phyloP scores from a whole-genome alignment of 1,284 basidiomycete species.

The Cystobasidium sp. region DNA sequence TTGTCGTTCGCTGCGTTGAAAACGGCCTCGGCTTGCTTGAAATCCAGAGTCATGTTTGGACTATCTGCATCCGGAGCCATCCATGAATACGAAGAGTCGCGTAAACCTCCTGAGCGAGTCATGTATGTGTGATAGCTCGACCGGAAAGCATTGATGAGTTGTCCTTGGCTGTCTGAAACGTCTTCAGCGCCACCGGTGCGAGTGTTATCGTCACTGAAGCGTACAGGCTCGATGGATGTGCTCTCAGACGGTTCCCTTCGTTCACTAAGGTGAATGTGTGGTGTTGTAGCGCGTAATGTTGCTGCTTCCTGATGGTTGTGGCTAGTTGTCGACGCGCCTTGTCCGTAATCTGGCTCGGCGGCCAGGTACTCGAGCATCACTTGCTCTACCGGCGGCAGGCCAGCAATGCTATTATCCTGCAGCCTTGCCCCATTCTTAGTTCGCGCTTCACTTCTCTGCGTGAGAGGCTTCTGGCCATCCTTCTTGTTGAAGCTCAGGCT shows the following conservation, averaged over 20 bases:
- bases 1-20: neutral
- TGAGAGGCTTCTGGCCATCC: neutral
- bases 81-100: slow-evolving; percentile 43
- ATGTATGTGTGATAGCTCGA: slow-evolving; percentile 25
- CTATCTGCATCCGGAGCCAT: slow-evolving; percentile 29
- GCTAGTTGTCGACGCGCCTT: neutral
- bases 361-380: slow-evolving; percentile 17
- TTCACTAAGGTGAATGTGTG: no score
- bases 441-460: no score
- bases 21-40: slow-evolving; percentile 18
- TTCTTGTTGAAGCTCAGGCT: slow-evolving; percentile 39
- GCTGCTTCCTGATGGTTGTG: neutral
- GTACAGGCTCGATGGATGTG: slow-evolving; percentile 23
- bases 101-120: slow-evolving; percentile 9
- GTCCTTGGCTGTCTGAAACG: slow-evolving; percentile 21
- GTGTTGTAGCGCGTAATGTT: neutral
- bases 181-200: slow-evolving; percentile 8
- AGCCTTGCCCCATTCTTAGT: neutral
- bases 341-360: neutral
- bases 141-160: slow-evolving; percentile 39
- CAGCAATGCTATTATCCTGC: neutral
- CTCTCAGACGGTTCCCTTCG: neutral
- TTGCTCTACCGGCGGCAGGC: neutral
- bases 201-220: slow-evolving; percentile 9
- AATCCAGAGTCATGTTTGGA: slow-evolving; percentile 31